Conservation (phyloP, 345 rosid species). For the Linum tenue region DNA sequence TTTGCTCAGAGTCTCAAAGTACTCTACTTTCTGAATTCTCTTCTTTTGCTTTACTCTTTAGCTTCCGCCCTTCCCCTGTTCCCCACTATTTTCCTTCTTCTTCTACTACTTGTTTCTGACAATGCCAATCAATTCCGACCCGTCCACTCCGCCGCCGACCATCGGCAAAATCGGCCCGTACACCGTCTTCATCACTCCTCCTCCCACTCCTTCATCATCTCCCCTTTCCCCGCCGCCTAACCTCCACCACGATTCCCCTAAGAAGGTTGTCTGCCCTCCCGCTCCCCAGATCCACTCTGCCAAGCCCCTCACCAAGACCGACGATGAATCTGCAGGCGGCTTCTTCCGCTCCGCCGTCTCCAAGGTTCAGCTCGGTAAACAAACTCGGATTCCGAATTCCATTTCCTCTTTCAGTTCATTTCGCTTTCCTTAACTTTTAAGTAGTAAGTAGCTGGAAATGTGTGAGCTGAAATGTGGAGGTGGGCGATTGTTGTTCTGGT, state of each 20-base stretch:
- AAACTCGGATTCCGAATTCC: no score
- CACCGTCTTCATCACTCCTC: conserved; percentile 96
- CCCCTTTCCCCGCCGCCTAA: conserved; percentile 14
- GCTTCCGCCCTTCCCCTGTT: background rate
- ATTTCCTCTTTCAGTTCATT: no score
- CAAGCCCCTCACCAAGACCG: conserved; percentile 17
- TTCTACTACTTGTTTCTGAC: background rate
- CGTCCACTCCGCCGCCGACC: conserved; percentile 68
- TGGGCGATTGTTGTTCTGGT: background rate
- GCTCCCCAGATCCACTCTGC: conserved; percentile 52
- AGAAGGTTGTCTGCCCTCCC: conserved; percentile 33
- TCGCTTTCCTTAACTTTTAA: no score
- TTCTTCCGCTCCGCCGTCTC: conserved; percentile 65
- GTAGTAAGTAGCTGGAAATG: background rate
- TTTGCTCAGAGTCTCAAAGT: no score
- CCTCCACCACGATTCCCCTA: conserved; percentile 22
- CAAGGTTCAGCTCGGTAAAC: conserved; percentile 72
- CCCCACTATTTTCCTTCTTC: conserved; percentile 2
- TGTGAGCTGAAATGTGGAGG: background rate
- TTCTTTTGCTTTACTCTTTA: background rate
- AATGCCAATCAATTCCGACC: conserved; percentile 75
- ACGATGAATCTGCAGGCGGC: conserved; percentile 43
- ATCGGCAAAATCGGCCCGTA: conserved; percentile 98
- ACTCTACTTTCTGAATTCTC: background rate
- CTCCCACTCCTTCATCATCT: conserved; percentile 54